Evolutionary conservation across 306 rosid genomes (phyloP).

Genomic region (Morella rubra): DNA sequence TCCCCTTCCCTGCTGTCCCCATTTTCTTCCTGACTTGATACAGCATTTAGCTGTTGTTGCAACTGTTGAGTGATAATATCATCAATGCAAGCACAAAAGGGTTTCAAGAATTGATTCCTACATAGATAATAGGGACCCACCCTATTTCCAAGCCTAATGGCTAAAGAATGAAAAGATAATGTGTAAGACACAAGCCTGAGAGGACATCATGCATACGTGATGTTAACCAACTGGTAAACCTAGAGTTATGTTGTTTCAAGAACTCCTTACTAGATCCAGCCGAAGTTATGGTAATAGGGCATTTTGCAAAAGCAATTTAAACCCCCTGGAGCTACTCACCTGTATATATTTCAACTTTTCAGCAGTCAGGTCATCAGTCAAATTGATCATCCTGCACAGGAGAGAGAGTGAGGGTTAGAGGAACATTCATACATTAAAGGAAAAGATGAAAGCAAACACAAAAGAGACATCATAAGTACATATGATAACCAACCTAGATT

Average conservation of each 20-base stretch:
- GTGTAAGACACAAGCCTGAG: background rate
- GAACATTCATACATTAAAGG: background rate
- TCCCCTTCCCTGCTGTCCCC: slow-evolving; percentile 61
- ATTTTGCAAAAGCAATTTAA: background rate
- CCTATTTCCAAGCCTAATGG: background rate
- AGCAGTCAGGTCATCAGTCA: slow-evolving; percentile 69
- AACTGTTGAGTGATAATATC: slow-evolving; percentile 50
- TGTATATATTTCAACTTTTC: slow-evolving; percentile 79
- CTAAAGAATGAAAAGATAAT: background rate
- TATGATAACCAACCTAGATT: slow-evolving; percentile 58
- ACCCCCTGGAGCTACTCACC: slow-evolving; percentile 48
- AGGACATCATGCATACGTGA: background rate
- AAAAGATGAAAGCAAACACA: slow-evolving; percentile 1
- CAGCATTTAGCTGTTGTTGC: slow-evolving; percentile 68
- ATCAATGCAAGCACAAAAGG: slow-evolving; percentile 10
- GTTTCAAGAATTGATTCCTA: slow-evolving; percentile 3
- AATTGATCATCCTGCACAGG: slow-evolving; percentile 64
- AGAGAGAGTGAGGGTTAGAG: background rate
- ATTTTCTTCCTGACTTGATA: slow-evolving; percentile 57
- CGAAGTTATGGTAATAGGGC: background rate
- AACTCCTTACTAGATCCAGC: background rate
- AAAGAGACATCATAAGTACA: slow-evolving; percentile 19
- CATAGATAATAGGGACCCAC: background rate
- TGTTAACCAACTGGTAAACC: background rate
- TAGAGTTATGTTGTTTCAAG: background rate